Base-by-base conservation (phyloP, 2,329 filamentous ascomycete species). In the Alternaria arbusti region DNA sequence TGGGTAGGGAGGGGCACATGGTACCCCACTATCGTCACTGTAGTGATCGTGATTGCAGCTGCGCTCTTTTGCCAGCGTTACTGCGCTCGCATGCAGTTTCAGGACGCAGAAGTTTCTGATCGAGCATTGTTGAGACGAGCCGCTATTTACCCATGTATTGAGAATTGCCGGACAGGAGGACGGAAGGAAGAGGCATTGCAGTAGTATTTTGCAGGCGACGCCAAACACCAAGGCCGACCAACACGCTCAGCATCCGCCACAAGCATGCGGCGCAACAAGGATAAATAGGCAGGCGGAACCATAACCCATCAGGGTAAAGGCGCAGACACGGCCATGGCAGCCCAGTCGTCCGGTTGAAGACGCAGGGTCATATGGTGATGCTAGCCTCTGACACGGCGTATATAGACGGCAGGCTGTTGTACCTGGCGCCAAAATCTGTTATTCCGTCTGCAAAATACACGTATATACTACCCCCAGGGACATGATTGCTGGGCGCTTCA, bases 331-430 rank as follows among this genome's bases (percentile, higher is more conserved):
- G 28, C 52, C 30, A 63, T 58, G 54, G 32, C 55, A 57, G 59
- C 64, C 61, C 63, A 65, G 61, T 57, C 60, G 49, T 61, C 63
- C 69, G 71, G 71, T 64, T 67, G 71, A 73, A 71, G 66, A 68
- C 59, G 67, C 65, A 70, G 64, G 64, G 59, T 66, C 67, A 64
- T 66, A 61, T 67, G 61, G 15, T 44, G 56, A 46, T 54, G 59
- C 69, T 70, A 69, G 67, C 57, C 59, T 71, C 63, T 69, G 65
- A 67, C 55, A 65, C 60, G 65, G 59, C 59, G 66, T 70, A 70
- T 69, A 70, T 71, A 68, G 64, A 68, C 66, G 67, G 61, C 43
- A 65, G 65, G 59, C 54, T 57, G 59, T 55, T 61, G 62, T 57
- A 59, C 57, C 57, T 64, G 59, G 59, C 61, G 64, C 61, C 64